phyloP scores from a whole-genome alignment of 192 early-diverging fungal species.

The Coemansia sp. region DNA sequence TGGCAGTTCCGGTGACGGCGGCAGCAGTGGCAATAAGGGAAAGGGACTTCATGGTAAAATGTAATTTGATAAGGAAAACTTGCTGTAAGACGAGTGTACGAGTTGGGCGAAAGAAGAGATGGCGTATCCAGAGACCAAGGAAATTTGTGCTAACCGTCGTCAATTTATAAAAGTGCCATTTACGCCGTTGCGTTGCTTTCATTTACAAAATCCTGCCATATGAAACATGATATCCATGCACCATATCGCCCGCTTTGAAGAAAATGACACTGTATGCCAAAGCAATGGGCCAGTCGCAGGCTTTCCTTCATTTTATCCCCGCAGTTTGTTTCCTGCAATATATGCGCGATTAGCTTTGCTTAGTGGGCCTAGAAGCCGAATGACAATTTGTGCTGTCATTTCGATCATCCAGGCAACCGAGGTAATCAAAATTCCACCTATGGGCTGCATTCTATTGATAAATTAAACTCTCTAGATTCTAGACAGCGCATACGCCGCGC shows the following conservation, averaged over 20 bases:
- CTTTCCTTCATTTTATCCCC: neutral
- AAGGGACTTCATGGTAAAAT: neutral
- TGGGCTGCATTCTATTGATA: neutral
- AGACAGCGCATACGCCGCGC: constrained; percentile 35
- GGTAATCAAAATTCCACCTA: neutral
- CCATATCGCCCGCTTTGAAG: neutral
- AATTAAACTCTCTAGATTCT: constrained; percentile 6
- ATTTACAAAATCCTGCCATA: neutral
- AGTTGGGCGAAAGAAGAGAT: neutral
- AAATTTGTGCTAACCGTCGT: neutral
- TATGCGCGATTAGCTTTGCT: neutral
- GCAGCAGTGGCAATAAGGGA: neutral
- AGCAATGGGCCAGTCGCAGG: neutral
- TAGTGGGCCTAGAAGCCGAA: neutral
- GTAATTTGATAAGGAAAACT: too few relatives aligned
- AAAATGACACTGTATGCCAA: neutral
- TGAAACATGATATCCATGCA: neutral
- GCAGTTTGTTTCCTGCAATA: neutral
- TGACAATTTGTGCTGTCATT: neutral
- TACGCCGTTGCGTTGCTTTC: neutral
- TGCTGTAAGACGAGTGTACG: neutral
- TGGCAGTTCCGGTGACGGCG: neutral
- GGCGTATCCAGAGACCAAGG: neutral
- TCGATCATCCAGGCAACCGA: neutral
- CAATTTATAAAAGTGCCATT: neutral